Base-by-base conservation (phyloP, 176 grass and related monocot genomes). In the Eleusine indica region DNA sequence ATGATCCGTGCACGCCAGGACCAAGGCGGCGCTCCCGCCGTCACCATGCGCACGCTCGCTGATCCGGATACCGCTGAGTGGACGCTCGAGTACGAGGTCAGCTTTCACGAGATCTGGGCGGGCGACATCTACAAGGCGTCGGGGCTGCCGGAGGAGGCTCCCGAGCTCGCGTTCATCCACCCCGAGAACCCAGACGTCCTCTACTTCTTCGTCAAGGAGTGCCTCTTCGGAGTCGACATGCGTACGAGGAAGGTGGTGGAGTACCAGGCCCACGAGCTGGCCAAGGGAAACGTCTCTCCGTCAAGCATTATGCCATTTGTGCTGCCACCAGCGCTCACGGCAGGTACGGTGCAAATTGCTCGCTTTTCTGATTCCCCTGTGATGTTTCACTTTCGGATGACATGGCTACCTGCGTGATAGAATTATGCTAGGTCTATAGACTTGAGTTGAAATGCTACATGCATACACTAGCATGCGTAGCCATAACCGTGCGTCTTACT, bases 71-170 rank as follows among this genome's bases (percentile, higher is more conserved):
- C 71, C 2, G 29, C 44, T 2, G 58, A 75, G 60, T 83, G 81
- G 81, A 29, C 43, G 71, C 4, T 75, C 14, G 81, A 83, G 44
- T 75, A 66, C 61, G 18, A 63, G 81, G 81, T n/a, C 57, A 62
- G 57, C 29, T 83, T 83, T 4, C 60, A 56, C 18, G 81, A 83
- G 56, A 74, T 74, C 81, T 83, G 70, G 81, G 57, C 11, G 25
- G 25, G 25, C 25, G 25, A 25, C 25, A 25, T 25, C 25, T 25
- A 25, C 25, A 25, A 25, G 25, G 25, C 25, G 25, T 25, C 25
- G 25, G 25, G 25, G 28, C 17, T 75, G 47, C 49, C 22, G 30
- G 6, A 0, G 49, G 39, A 17, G 16, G 18, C 29, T 7, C 48
- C 51, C 48, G 51, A 39, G 73, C 28, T 56, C 46, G 71, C 3